Conservation (phyloP, 495 filamentous ascomycete genomes). For the Xylaria flabelliformis region DNA sequence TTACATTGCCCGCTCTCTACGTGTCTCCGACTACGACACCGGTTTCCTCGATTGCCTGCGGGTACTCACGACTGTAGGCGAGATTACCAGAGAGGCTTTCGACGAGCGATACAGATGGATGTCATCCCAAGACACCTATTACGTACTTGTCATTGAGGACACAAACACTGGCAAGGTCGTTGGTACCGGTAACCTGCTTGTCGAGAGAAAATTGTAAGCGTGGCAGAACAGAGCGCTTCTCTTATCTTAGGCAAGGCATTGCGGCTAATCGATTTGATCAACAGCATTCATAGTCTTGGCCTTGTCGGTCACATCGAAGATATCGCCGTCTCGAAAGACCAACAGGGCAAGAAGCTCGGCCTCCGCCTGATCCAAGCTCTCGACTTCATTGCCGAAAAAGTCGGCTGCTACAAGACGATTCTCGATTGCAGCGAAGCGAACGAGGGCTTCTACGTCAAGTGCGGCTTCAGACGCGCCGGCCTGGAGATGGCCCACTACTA, state of each 20-base stretch:
- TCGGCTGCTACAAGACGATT: constrained; percentile 90
- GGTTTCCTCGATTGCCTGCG: constrained; percentile 90
- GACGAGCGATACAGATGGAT: constrained; percentile 85
- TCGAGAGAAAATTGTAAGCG: constrained; percentile 81
- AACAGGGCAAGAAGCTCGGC: constrained; percentile 96
- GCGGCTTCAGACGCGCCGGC: constrained; percentile 91
- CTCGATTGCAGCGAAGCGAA: constrained; percentile 71
- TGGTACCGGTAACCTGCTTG: constrained; percentile 84
- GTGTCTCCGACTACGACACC: constrained; percentile 74
- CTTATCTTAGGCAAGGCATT: background rate
- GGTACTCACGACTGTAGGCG: constrained; percentile 91
- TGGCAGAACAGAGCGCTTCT: background rate
- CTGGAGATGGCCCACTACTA: constrained; percentile 98
- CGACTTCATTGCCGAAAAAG: constrained; percentile 82
- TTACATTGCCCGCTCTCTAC: constrained; percentile 84
- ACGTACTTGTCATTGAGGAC: constrained; percentile 82
- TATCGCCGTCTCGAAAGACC: constrained; percentile 90
- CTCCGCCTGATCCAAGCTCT: constrained; percentile 92
- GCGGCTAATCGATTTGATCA: constrained; percentile 21
- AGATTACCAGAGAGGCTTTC: constrained; percentile 78
- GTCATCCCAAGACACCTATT: constrained; percentile 78
- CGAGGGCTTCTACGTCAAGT: constrained; percentile 98
- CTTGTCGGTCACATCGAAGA: constrained; percentile 97
- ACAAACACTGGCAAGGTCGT: constrained; percentile 67
- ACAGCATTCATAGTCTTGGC: constrained; percentile 71